Evolutionary conservation across 345 rosid genomes (phyloP).

Genomic region (Lepidium africanum): DNA sequence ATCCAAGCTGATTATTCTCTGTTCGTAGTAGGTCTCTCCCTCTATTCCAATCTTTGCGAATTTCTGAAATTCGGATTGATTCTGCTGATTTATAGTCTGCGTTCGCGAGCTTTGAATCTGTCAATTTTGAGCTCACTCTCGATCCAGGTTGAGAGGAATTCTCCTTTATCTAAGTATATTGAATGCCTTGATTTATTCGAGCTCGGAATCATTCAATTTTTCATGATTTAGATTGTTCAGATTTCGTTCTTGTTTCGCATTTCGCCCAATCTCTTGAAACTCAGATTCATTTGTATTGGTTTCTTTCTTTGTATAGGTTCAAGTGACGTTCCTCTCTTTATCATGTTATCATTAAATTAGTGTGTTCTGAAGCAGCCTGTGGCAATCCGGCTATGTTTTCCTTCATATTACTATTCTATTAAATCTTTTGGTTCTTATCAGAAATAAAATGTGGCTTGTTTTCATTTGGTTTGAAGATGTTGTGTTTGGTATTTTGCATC

Average conservation of each 20-base stretch:
- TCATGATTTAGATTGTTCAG: neutral
- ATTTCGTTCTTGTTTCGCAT: neutral
- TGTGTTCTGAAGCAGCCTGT: neutral
- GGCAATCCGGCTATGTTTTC: neutral
- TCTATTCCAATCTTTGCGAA: neutral
- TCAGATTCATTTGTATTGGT: conserved; percentile 9
- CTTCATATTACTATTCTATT: neutral
- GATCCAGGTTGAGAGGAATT: neutral
- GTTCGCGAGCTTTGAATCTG: conserved; percentile 10
- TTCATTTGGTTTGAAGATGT: neutral
- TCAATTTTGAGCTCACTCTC: conserved; percentile 1
- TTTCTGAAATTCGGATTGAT: neutral
- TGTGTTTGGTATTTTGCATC: neutral
- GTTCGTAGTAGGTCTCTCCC: neutral
- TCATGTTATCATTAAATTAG: neutral
- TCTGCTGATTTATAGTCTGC: neutral
- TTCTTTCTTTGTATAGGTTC: neutral
- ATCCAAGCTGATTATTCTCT: conserved; percentile 4
- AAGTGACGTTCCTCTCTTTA: neutral
- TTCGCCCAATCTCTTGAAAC: neutral
- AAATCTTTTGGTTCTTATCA: neutral
- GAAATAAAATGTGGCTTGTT: neutral
- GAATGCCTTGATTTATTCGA: neutral
- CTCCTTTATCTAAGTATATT: neutral
- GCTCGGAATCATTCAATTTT: neutral